phyloP scores from a whole-genome alignment of 2,329 filamentous ascomycete genomes.

The Aspergillus brasiliensis region DNA sequence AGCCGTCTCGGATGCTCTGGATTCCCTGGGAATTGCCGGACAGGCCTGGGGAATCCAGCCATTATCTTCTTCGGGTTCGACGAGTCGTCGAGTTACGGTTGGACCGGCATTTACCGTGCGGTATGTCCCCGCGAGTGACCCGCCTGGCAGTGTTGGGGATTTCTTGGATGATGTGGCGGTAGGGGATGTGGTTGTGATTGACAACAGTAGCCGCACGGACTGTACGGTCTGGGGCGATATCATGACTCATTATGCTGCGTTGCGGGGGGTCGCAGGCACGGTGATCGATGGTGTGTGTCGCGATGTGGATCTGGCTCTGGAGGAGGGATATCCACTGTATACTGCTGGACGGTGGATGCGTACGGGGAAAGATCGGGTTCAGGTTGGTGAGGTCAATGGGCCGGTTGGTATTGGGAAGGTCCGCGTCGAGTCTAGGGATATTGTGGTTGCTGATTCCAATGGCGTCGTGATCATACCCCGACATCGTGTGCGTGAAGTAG shows the following conservation, averaged over 20 bases:
- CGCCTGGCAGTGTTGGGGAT: constrained; percentile 32
- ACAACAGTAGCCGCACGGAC: constrained; percentile 37
- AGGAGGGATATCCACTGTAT: constrained; percentile 33
- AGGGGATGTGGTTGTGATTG: constrained; percentile 36
- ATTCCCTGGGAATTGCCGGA: constrained; percentile 23
- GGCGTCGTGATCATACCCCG: constrained; percentile 25
- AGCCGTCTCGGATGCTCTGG: constrained; percentile 23
- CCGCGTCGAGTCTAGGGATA: constrained; percentile 29
- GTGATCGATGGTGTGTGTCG: constrained; percentile 39
- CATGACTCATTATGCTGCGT: constrained; percentile 38
- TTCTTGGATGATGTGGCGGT: constrained; percentile 37
- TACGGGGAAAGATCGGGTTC: constrained; percentile 36
- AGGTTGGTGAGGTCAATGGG: constrained; percentile 33
- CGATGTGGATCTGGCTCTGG: constrained; percentile 33
- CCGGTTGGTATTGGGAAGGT: constrained; percentile 32
- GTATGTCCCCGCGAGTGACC: constrained; percentile 26
- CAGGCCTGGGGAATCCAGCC: constrained; percentile 23
- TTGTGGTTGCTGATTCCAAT: constrained; percentile 34
- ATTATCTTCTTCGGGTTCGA: constrained; percentile 24
- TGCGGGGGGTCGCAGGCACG: constrained; percentile 33
- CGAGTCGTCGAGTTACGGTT: constrained; percentile 24
- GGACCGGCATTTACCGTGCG: constrained; percentile 39
- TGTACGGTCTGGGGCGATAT: constrained; percentile 43
- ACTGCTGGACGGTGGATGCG: constrained; percentile 38
- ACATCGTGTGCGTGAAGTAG: constrained; percentile 1